A percentile compares a stretch with the other conserved stretches of the same genome.
Conservation (phyloP, 768 basidiomycete genomes). For the Phaeolepiota aurea region DNA sequence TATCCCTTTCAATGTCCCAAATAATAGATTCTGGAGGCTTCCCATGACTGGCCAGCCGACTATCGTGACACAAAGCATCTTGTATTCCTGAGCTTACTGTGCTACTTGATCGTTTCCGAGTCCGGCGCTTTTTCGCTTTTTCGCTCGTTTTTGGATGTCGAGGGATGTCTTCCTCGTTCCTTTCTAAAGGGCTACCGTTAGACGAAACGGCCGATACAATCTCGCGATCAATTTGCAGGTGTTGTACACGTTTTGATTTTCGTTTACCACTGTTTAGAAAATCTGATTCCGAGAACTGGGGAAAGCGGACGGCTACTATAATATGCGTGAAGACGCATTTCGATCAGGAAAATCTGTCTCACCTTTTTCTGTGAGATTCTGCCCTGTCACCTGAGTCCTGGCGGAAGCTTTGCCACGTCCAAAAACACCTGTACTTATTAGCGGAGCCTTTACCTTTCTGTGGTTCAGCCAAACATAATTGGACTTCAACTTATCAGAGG, state of each 20-base stretch:
- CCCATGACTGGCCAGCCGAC: neutral
- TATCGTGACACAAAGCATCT: too few species aligned
- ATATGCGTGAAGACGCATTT: neutral
- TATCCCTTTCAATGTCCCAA: constrained; percentile 4
- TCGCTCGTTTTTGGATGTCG: too few species aligned
- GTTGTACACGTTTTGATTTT: neutral
- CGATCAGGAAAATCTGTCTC: neutral
- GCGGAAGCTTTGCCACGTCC: neutral
- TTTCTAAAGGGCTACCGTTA: too few species aligned
- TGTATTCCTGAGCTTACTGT: too few species aligned
- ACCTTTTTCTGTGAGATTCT: neutral
- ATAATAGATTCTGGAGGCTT: neutral
- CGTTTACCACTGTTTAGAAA: constrained; percentile 1
- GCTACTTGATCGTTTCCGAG: too few species aligned
- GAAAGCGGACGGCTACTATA: neutral
- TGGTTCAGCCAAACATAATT: too few species aligned
- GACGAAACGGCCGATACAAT: too few species aligned
- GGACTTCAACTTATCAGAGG: too few species aligned
- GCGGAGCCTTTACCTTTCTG: neutral
- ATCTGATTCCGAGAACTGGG: neutral
- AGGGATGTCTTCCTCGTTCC: too few species aligned
- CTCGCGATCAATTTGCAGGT: neutral
- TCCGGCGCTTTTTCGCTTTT: too few species aligned
- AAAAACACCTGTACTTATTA: neutral
- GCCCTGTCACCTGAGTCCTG: neutral